phyloP scores from a whole-genome alignment of 345 rosid genomes.

The Hypericum androsaemum region DNA sequence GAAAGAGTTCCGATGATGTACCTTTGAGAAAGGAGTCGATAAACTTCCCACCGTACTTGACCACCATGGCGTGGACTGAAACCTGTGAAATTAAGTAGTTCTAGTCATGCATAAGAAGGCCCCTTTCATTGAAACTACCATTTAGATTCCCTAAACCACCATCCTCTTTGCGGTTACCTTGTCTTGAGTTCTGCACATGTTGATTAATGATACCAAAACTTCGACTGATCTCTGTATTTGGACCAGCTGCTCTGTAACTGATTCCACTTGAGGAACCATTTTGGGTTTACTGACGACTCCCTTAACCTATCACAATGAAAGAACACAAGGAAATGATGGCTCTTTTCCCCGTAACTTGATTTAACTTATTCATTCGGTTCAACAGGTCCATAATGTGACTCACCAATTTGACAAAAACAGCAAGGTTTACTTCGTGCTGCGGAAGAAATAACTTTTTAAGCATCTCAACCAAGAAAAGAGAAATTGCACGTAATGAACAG shows the following conservation, averaged over 20 bases:
- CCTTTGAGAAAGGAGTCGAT: conserved; percentile 75
- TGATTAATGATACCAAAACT: conserved; percentile 63
- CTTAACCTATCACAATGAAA: conserved; percentile 35
- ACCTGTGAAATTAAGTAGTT: conserved; percentile 32
- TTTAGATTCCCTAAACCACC: too few relatives aligned
- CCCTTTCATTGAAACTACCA: too few relatives aligned
- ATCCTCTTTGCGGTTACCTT: conserved; percentile 36
- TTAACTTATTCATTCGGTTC: conserved; percentile 2
- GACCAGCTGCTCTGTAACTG: conserved; percentile 35
- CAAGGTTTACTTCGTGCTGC: conserved; percentile 79
- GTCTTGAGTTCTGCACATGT: conserved; percentile 52
- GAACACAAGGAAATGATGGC: neutral
- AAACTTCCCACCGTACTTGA: conserved; percentile 79
- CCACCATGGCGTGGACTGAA: conserved; percentile 60
- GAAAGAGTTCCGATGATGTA: conserved; percentile 10
- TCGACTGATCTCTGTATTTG: conserved; percentile 45
- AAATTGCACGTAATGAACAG: neutral
- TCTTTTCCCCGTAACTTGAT: neutral
- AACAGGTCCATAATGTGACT: conserved; percentile 15
- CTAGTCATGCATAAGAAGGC: too few relatives aligned
- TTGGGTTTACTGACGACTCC: conserved; percentile 35
- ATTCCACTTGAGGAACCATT: conserved; percentile 30
- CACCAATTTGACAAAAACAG: conserved; percentile 47
- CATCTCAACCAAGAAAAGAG: conserved; percentile 4
- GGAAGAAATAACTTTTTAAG: conserved; percentile 16